phyloP scores from a whole-genome alignment of 148 eudicot species.

The Diospyros lotus region DNA sequence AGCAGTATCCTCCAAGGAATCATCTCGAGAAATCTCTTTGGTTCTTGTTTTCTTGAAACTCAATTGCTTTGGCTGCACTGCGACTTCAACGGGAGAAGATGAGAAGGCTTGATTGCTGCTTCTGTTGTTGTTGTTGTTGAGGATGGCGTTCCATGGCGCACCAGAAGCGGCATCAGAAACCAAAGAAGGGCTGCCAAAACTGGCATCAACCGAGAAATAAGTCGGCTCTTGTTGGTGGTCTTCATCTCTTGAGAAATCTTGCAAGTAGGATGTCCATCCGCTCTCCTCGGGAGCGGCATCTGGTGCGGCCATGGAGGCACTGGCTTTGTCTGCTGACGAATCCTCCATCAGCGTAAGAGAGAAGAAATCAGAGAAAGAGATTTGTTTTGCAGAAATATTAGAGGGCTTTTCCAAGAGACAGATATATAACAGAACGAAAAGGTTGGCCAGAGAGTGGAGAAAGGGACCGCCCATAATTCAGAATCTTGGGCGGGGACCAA shows the following conservation, averaged over 20 bases:
- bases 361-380: constrained; percentile 13
- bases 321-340: constrained; percentile 16
- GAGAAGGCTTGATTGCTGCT: background rate
- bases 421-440: constrained; percentile 5
- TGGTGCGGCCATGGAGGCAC: background rate
- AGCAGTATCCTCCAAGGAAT: constrained; percentile 82
- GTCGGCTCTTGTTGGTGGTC: background rate
- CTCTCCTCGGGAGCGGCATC: constrained; percentile 40
- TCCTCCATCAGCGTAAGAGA: constrained; percentile 17
- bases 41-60: constrained; percentile 33
- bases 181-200: constrained; percentile 33
- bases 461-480: constrained; percentile 16
- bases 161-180: constrained; percentile 70
- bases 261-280: constrained; percentile 69
- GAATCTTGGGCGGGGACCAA: constrained; percentile 27
- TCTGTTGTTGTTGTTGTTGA: background rate
- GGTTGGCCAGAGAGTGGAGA: background rate
- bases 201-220: constrained; percentile 4
- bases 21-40: constrained; percentile 39
- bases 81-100: constrained; percentile 2
- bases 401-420: background rate
- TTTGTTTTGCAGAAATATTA: background rate
- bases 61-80: constrained; percentile 25
- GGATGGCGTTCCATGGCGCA: constrained; percentile 28
- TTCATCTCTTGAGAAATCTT: constrained; percentile 33